These are phyloP conservation scores for Paracoccidioides lutzii DNA, from an alignment of 2,329 filamentous ascomycete species.

Conservation along the genomic window DNA sequence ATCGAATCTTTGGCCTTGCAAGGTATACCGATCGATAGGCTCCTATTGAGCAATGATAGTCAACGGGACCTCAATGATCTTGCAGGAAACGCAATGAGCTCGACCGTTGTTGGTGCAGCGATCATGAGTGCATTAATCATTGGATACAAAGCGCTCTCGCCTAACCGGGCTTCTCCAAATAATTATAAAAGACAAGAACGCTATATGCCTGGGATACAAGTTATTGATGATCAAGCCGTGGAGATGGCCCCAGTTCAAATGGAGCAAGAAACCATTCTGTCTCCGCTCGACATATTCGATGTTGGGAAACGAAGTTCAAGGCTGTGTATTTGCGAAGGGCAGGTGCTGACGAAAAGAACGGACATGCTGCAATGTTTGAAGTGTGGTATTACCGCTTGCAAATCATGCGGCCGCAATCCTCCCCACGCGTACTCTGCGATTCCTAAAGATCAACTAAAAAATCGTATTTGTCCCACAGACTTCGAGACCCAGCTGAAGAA, in stretches of 20 bases:
- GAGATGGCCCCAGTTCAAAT: conserved; percentile 10
- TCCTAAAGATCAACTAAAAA: conserved; percentile 17
- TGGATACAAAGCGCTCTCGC: conserved; percentile 19
- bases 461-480: conserved; percentile 27
- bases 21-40: conserved; percentile 50
- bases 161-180: conserved; percentile 5
- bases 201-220: background rate
- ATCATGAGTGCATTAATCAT: conserved; percentile 47
- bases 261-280: conserved; percentile 1
- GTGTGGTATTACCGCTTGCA: conserved; percentile 45
- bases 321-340: conserved; percentile 47
- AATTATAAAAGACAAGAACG: background rate
- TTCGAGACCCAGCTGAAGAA: conserved; percentile 35
- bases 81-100: conserved; percentile 69
- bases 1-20: conserved; percentile 53
- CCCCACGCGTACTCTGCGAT: conserved; percentile 32
- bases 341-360: conserved; percentile 24
- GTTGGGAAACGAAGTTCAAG: conserved; percentile 26
- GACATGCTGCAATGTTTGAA: conserved; percentile 36
- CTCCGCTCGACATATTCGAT: conserved; percentile 12
- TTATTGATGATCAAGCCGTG: conserved; percentile 9
- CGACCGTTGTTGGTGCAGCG: conserved; percentile 54
- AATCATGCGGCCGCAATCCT: conserved; percentile 43
- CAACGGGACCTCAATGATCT: conserved; percentile 53
- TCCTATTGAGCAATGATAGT: conserved; percentile 52